Percentiles rank a stretch among this genome's conserved stretches.
These are phyloP conservation scores for Glomus cerebriforme DNA, from an alignment of 192 early-diverging fungal species.

Conservation along the genomic window DNA sequence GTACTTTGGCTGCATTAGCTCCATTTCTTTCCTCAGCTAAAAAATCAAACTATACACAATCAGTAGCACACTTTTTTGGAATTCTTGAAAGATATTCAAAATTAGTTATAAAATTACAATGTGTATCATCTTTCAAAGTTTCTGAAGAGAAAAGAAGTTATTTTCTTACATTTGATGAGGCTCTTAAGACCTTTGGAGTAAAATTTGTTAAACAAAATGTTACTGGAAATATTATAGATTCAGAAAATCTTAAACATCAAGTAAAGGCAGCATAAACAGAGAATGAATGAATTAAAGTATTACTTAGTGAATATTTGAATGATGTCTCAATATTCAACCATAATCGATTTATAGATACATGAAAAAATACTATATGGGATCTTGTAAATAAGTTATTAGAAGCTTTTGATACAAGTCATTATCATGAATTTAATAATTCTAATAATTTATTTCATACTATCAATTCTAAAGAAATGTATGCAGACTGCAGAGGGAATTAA, in stretches of 20 bases:
- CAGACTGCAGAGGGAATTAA: neutral
- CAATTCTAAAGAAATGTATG: neutral
- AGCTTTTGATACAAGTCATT: neutral
- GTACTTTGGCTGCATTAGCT: neutral
- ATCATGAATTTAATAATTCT: neutral
- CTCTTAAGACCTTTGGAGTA: neutral
- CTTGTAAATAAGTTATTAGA: neutral
- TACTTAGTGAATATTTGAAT: slow-evolving; percentile 17
- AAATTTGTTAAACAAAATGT: slow-evolving; percentile 13
- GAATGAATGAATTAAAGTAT: neutral
- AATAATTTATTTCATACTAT: neutral
- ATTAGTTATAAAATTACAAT: neutral
- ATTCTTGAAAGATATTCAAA: neutral
- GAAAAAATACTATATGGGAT: neutral
- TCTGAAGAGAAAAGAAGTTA: neutral
- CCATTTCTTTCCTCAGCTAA: neutral
- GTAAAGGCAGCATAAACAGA: neutral
- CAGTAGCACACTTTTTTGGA: neutral
- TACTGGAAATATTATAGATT: neutral
- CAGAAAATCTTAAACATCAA: neutral
- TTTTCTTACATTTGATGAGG: neutral
- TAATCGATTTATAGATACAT: neutral
- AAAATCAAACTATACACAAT: slow-evolving; percentile 4
- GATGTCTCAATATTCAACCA: neutral
- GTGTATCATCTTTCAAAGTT: neutral